Evolutionary conservation across 306 rosid genomes (phyloP), one percentile per base, ranked within the genome.

Genomic region (Vigna trinervia): DNA sequence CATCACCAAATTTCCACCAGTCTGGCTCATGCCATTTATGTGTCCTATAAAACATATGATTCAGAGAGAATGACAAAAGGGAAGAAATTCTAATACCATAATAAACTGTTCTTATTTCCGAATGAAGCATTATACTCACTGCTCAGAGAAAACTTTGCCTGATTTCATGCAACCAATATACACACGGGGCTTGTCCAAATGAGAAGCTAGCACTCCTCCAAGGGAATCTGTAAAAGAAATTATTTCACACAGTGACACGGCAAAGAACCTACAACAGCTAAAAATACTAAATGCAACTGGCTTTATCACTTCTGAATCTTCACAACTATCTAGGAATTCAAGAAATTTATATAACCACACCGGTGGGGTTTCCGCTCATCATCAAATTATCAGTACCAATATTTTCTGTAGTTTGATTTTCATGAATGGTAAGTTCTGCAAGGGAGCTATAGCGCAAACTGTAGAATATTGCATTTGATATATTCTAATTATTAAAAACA

Each of bases 91-190:
- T 30, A 34, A 58, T 68, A 79, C 19, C 12, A 53, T 53, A 26
- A n/a, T 50, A 76, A 76, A 76, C 30, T 54, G 72, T 22, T 20
- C 5, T 73, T 48, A 60, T 75, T 71, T 75, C 23, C 75, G 8
- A 71, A 81, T 65, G 69, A 61, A 83, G 58, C 9, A 58, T 50
- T 47, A 71, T 61, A 91, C 93, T 86, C 80, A 91, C 91, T 79
- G 87, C 48, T 89, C 91, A 51, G 96, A 89, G 79, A 87, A 81
- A 68, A 91, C 92, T 84, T 89, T 82, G 78, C 93, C 96, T 62
- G 96, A 91, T 86, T 89, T 91, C 96, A 91, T 91, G 67, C 93
- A 89, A 48, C 96, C 96, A 69, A 89, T 71, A 86, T 91, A 91
- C 64, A 83, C 78, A 53, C 85, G 89, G 61, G 89, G 76, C 83